Evolutionary conservation across 2,329 filamentous ascomycete genomes (phyloP), one percentile per base, ranked within the genome.

Genomic region (Chaetomiaceae sp.): DNA sequence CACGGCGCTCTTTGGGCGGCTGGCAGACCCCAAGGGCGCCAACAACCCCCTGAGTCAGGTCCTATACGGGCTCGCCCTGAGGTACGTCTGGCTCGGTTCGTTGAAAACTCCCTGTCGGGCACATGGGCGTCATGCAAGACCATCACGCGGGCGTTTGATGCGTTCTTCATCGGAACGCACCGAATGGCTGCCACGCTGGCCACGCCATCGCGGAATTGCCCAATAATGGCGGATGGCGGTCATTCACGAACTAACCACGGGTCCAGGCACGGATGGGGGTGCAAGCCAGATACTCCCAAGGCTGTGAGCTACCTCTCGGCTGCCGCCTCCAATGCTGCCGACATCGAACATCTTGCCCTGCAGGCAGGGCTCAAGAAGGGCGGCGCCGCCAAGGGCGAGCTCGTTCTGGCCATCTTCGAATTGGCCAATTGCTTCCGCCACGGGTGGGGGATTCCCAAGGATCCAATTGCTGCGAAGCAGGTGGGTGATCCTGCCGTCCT

Each of bases 1-100:
- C 48, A 96, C 94, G n/a, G 75, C 76, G 48, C 82, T 97, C 71
- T 99, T 99, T 72, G 87, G 84, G 25, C 76, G 78, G 55, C 76
- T 99, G 61, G 94, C 94, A 48, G 86, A 96, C 67, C 89, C 89
- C 0, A 77, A 84, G 49, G 90, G 89, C 21, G 82, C 86, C 45
- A 96, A 96, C 67, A 96, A 97, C 71, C 89, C 94, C 36, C 78
- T 99, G 59, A 94, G 90, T 64, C 92, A 99, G 73, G 94, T 99
- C 32, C 79, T 99, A 48, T 99, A 96, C 67, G 94, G 94, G 3
- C 86, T 99, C 53, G 91, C 92, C 48, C 72, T 96, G 60, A 81
- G 90, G 86, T 91, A 70, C 72, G 81, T 76, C 47, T 25, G 29
- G 53, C 33, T 48, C 32, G 18, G 10, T 50, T 25, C 18, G 27